Evolutionary conservation across 768 basidiomycete genomes (phyloP).

Genomic region (Tephrocybe sp.): DNA sequence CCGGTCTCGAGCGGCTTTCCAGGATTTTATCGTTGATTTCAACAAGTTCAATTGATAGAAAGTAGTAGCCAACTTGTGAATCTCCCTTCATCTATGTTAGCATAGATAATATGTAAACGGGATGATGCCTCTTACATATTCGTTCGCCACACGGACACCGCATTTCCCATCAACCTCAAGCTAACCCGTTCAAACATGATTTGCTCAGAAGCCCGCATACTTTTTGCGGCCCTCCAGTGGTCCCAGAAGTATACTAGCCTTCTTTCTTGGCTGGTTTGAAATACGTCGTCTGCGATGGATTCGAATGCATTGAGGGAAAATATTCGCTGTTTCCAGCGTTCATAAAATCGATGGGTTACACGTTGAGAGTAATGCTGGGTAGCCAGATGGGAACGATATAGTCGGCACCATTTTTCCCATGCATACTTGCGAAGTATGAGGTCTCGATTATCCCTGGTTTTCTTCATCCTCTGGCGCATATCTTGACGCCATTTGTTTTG

Average conservation of each 20-base stretch:
- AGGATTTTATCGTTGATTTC: slow-evolving; percentile 46
- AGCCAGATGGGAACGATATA: slow-evolving; percentile 48
- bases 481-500: slow-evolving; percentile 62
- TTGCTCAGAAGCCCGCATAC: slow-evolving; percentile 44
- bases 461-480: slow-evolving; percentile 71
- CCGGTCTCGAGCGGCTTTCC: slow-evolving; percentile 52
- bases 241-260: slow-evolving; percentile 46
- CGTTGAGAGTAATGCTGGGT: slow-evolving; percentile 47
- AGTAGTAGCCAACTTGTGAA: slow-evolving; percentile 39
- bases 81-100: slow-evolving; percentile 33
- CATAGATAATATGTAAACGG: background rate
- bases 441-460: slow-evolving; percentile 55
- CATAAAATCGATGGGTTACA: slow-evolving; percentile 41
- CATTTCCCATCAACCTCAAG: slow-evolving; percentile 45
- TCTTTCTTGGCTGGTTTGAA: slow-evolving; percentile 34
- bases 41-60: slow-evolving; percentile 40
- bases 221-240: slow-evolving; percentile 49
- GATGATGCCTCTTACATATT: slow-evolving; percentile 19
- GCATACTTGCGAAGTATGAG: slow-evolving; percentile 49
- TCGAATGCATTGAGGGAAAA: slow-evolving; percentile 42
- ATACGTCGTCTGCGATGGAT: slow-evolving; percentile 47
- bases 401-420: slow-evolving; percentile 67
- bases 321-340: slow-evolving; percentile 52
- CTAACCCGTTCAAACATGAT: slow-evolving; percentile 41
- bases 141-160: slow-evolving; percentile 50